A percentile compares a stretch with the other conserved stretches of the same genome.
phyloP scores from a whole-genome alignment of 495 filamentous ascomycete species.

The Talaromyces stipitatus region DNA sequence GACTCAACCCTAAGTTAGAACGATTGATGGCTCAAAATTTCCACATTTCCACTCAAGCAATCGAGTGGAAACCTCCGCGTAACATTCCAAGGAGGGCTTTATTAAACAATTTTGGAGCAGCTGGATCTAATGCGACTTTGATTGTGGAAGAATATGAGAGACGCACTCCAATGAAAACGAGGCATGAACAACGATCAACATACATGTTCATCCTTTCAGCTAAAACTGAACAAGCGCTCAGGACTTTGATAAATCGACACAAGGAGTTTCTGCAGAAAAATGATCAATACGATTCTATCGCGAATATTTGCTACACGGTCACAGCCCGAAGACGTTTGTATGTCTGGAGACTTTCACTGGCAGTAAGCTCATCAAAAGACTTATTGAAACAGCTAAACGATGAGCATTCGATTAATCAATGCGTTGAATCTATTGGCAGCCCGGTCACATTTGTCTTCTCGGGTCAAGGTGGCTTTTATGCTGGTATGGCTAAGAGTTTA shows the following conservation, averaged over 20 bases:
- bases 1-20: slow-evolving; percentile 29
- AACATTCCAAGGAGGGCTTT: slow-evolving; percentile 17
- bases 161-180: background rate
- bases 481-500: background rate
- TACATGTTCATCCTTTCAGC: background rate
- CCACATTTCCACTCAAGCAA: background rate
- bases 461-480: background rate
- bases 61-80: slow-evolving; percentile 8
- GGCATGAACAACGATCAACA: background rate
- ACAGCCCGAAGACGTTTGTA: background rate
- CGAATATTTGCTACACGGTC: background rate
- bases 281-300: background rate
- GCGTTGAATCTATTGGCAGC: background rate
- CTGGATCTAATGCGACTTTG: slow-evolving; percentile 27
- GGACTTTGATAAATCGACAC: background rate
- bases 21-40: background rate
- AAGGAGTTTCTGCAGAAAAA: background rate
- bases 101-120: slow-evolving; percentile 35
- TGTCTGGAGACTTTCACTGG: background rate
- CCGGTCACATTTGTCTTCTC: background rate
- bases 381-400: background rate
- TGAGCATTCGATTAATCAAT: background rate
- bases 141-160: slow-evolving; percentile 13
- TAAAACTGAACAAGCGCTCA: background rate
- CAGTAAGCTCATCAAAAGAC: background rate